Evolutionary conservation across 2,329 filamentous ascomycete species (phyloP).

Genomic region (Leptographium procerum): DNA sequence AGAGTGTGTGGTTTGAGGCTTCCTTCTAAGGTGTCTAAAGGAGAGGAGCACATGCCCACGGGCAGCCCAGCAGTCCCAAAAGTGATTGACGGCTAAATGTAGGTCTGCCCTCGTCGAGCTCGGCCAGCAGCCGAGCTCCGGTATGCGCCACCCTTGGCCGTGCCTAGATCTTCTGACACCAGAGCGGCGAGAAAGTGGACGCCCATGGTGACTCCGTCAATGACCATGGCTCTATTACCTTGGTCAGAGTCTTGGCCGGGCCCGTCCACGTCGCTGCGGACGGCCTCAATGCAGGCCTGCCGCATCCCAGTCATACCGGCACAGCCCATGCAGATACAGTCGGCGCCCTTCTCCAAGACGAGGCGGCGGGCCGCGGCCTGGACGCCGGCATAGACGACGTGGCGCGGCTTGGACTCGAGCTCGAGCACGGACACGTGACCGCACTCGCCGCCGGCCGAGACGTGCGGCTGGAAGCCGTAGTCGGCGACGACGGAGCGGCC

Average conservation of each 20-base stretch:
- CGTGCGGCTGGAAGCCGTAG: slow-evolving; percentile 28
- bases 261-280: slow-evolving; percentile 18
- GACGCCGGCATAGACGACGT: slow-evolving; percentile 27
- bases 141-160: not conserved
- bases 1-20: too few species aligned
- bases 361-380: slow-evolving; percentile 25
- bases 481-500: slow-evolving; percentile 17
- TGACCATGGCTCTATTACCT: slow-evolving; percentile 29
- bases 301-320: slow-evolving; percentile 37
- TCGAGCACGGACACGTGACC: slow-evolving; percentile 30
- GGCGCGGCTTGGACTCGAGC: slow-evolving; percentile 25
- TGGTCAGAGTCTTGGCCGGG: not conserved
- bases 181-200: slow-evolving; percentile 32
- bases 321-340: slow-evolving; percentile 31
- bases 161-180: slow-evolving; percentile 31
- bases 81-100: not conserved
- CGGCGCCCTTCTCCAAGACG: slow-evolving; percentile 19
- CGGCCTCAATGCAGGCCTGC: slow-evolving; percentile 31
- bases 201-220: slow-evolving; percentile 38
- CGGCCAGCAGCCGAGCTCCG: not conserved
- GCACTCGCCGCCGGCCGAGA: slow-evolving; percentile 28
- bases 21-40: too few species aligned
- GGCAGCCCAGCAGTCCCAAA: too few species aligned
- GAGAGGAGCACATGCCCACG: too few species aligned
- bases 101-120: not conserved